phyloP scores from a whole-genome alignment of 2,329 filamentous ascomycete genomes.

The Colletotrichum agaves region DNA sequence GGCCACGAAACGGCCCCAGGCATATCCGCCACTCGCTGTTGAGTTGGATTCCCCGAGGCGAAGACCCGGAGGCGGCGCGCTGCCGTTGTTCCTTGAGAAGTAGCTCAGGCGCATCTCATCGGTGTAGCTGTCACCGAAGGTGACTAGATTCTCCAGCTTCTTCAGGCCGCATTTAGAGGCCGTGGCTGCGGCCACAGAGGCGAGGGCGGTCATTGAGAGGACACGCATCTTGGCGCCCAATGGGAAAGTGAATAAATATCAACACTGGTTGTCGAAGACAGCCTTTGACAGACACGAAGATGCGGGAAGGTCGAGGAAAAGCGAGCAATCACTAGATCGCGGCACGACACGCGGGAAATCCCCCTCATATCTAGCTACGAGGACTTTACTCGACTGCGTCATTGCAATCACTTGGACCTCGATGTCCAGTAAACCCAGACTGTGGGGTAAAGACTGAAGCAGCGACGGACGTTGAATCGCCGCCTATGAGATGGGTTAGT shows the following conservation, averaged over 20 bases:
- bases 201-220: slow-evolving; percentile 15
- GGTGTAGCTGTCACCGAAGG: slow-evolving; percentile 82
- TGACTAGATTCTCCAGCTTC: slow-evolving; percentile 70
- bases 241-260: too few species aligned
- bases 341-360: background rate
- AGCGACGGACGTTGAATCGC: slow-evolving; percentile 12
- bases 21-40: slow-evolving; percentile 73
- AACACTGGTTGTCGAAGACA: background rate
- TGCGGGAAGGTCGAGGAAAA: background rate
- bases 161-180: slow-evolving; percentile 44
- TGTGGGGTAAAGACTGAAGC: background rate
- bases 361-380: slow-evolving; percentile 1
- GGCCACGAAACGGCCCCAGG: slow-evolving; percentile 76
- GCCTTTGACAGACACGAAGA: background rate
- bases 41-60: slow-evolving; percentile 56
- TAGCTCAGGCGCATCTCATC: slow-evolving; percentile 76
- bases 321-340: background rate
- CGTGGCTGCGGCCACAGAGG: slow-evolving; percentile 26
- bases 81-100: slow-evolving; percentile 67
- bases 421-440: background rate
- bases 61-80: slow-evolving; percentile 70
- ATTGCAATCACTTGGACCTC: slow-evolving; percentile 3
- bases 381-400: background rate
- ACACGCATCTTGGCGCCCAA: slow-evolving; percentile 14
- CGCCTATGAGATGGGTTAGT: slow-evolving; percentile 6